A percentile compares a stretch with the other conserved stretches of the same genome.
Evolutionary conservation across 2,329 filamentous ascomycete species (phyloP).

Genomic region (Hirsutella rhossiliensis): DNA sequence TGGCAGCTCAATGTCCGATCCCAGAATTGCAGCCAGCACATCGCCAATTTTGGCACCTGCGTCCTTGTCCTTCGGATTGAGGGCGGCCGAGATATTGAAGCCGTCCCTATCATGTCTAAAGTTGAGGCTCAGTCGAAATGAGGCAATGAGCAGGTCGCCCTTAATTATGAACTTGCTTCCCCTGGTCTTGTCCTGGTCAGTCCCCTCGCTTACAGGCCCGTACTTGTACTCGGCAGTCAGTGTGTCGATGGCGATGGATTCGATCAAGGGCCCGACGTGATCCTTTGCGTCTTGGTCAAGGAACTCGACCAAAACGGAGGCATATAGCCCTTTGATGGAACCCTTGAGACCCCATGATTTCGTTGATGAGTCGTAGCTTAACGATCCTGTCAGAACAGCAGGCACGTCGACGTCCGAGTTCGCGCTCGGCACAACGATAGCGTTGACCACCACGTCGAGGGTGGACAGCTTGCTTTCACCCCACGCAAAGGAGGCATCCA

Average conservation of each 20-base stretch:
- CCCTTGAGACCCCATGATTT: constrained; percentile 3
- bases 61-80: not conserved
- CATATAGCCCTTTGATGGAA: constrained; percentile 2
- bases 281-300: constrained; percentile 2
- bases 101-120: constrained; percentile 3
- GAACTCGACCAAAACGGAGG: constrained; percentile 3
- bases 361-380: constrained; percentile 1
- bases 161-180: constrained; percentile 5
- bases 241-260: constrained; percentile 5
- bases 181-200: not conserved
- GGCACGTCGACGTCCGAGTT: not conserved
- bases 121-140: constrained; percentile 3
- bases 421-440: constrained; percentile 1
- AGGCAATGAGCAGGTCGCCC: constrained; percentile 7
- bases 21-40: constrained; percentile 3
- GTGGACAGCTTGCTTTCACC: not conserved
- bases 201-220: not conserved
- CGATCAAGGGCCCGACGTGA: constrained; percentile 4
- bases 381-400: constrained; percentile 1
- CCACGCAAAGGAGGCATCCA: constrained; percentile 4
- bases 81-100: constrained; percentile 1
- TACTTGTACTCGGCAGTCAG: constrained; percentile 5
- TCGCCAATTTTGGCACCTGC: constrained; percentile 3
- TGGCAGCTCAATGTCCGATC: constrained; percentile 4
- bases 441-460: not conserved